Evolutionary conservation across 768 basidiomycete genomes (phyloP), one percentile per base, ranked within the genome.

Genomic region (Tulasnella sp.): DNA sequence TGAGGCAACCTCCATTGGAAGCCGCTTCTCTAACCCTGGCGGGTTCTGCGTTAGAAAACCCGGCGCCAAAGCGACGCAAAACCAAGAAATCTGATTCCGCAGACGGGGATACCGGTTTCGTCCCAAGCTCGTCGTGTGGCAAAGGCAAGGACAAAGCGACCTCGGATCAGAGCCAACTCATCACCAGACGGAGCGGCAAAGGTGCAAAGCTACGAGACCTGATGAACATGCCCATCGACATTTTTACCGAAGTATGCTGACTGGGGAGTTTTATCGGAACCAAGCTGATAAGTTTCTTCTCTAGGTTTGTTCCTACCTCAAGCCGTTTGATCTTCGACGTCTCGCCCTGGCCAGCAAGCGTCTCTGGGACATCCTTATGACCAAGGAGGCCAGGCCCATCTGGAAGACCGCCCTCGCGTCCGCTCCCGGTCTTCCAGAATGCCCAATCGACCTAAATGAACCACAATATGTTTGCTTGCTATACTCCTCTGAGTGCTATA

Each of bases 141-240:
- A 62, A 62, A 62, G 58, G 58, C 24, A 62, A 62, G 31, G 58
- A 34, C 58, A 62, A 62, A 62, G 58, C 58, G 18, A 16, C 31
- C 27, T n/a, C 24, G 27, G 58, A 62, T 6, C 58, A 62, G 31
- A 27, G 3, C 31, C 24, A 27, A 10, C 58, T 62, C 58, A 62
- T 62, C 58, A 62, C 58, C n/a, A n/a, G 58, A 14, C 58, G 58
- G 12, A 27, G 58, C 58, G 58, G 58, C 31, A 62, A 16, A 62
- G 58, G 58, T 27, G 80, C 80, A n/a, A 79, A 77, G 46, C 80
- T 81, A 36, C 79, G 36, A 6, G 76, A 75, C 39, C 31, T 81
- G 44, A 80, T 81, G 80, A 75, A 80, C 36, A 76, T 81, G 80
- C 80, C 80, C 16, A 27, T 81, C n/a, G 80, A 81, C 56, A 80